Conservation (phyloP, 108 stramenopile species). For the Cyclostephanos tholiformis region DNA sequence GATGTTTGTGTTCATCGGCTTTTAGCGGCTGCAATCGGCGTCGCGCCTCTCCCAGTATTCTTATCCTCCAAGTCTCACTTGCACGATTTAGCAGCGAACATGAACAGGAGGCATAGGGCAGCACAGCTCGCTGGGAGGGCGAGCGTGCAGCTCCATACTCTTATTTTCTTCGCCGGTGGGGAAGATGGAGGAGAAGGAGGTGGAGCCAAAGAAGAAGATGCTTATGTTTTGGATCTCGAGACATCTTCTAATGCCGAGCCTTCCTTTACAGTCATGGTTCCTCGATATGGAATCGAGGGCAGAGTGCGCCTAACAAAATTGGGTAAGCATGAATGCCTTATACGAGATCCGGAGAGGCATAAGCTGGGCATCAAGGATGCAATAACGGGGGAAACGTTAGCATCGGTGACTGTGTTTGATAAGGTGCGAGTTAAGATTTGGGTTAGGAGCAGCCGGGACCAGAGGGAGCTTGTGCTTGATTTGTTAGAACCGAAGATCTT, state of each 20-base stretch:
- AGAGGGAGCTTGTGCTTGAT: constrained; percentile 77
- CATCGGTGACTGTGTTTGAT: constrained; percentile 85
- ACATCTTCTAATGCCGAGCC: constrained; percentile 63
- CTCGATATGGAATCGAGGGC: constrained; percentile 98
- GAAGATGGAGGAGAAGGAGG: constrained; percentile 64
- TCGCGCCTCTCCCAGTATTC: constrained; percentile 87
- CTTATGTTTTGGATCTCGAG: constrained; percentile 91
- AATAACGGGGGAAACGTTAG: constrained; percentile 35
- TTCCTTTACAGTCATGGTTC: constrained; percentile 91
- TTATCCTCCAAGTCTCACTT: constrained; percentile 89
- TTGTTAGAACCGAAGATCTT: constrained; percentile 57
- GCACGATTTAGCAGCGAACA: constrained; percentile 93
- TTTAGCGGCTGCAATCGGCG: constrained; percentile 92
- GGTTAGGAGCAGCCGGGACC: constrained; percentile 65
- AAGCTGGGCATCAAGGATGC: constrained; percentile 60
- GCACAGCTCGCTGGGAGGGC: constrained; percentile 95
- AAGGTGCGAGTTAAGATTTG: constrained; percentile 84
- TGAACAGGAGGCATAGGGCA: constrained; percentile 95
- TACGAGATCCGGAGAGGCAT: constrained; percentile 67
- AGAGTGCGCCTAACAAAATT: constrained; percentile 64
- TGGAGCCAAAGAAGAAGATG: constrained; percentile 81
- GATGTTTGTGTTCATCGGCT: constrained; percentile 99
- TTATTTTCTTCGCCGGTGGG: constrained; percentile 87
- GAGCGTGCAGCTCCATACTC: constrained; percentile 91
- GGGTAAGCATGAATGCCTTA: constrained; percentile 52